Conservation (phyloP, 2,329 filamentous ascomycete genomes). For the Xylariaceae sp. region DNA sequence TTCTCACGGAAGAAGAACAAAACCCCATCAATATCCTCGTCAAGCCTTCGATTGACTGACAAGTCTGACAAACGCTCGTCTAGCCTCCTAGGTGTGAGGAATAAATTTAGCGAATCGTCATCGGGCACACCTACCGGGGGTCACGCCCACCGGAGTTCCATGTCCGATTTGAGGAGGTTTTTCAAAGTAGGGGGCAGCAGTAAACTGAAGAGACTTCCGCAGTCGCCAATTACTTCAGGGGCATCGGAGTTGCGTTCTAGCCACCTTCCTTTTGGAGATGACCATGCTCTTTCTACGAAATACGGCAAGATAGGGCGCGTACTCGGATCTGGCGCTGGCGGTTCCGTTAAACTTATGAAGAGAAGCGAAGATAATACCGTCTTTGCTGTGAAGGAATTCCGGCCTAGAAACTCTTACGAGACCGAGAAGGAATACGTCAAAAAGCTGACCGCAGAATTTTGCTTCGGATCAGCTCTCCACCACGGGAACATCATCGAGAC, state of each 20-base stretch:
- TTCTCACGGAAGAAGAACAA: conserved; percentile 72
- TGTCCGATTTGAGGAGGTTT: conserved; percentile 94
- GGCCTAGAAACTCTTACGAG: conserved; percentile 86
- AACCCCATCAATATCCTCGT: conserved; percentile 49
- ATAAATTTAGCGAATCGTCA: conserved; percentile 40
- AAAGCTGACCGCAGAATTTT: conserved; percentile 97
- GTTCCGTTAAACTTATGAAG: conserved; percentile 91
- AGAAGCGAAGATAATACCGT: conserved; percentile 86
- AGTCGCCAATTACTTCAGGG: conserved; percentile 55
- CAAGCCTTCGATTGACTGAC: conserved; percentile 43
- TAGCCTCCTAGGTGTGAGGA: conserved; percentile 37
- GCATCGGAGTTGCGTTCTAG: conserved; percentile 43
- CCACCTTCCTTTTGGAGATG: conserved; percentile 83
- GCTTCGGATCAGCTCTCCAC: conserved; percentile 91
- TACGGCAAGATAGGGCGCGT: conserved; percentile 96
- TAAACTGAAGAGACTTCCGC: conserved; percentile 61
- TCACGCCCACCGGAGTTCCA: conserved; percentile 65
- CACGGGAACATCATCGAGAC: conserved; percentile 99
- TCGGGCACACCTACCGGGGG: conserved; percentile 45
- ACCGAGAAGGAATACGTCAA: conserved; percentile 94
- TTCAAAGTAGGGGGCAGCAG: conserved; percentile 72
- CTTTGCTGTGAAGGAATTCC: conserved; percentile 96
- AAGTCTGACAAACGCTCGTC: conserved; percentile 49
- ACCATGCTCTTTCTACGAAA: conserved; percentile 82
- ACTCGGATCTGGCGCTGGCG: conserved; percentile 86